Conservation (phyloP, 1,139 yeast genomes). For the Pichia sp. region DNA sequence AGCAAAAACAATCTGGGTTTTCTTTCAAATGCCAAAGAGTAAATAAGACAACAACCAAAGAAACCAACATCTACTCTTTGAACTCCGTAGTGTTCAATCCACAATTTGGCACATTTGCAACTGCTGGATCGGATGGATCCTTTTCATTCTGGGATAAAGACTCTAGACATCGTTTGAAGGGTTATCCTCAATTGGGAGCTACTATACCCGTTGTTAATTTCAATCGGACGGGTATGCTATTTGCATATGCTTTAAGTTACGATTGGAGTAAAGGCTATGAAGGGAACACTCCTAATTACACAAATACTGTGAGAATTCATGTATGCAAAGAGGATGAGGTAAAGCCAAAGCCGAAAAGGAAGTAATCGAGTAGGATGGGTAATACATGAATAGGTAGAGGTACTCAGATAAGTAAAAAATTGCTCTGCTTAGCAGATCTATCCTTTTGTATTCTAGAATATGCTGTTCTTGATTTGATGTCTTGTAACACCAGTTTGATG, state of each 20-base stretch:
- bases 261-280: constrained; percentile 93
- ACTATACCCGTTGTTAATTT: constrained; percentile 77
- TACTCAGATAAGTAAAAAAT: not conserved
- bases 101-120: constrained; percentile 80
- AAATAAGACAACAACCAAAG: constrained; percentile 43
- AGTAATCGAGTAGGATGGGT: constrained; percentile 13
- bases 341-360: constrained; percentile 54
- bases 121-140: constrained; percentile 94
- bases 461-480: not conserved
- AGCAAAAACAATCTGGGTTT: constrained; percentile 69
- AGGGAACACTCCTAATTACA: constrained; percentile 70
- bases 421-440: not conserved
- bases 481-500: not conserved
- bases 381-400: not conserved
- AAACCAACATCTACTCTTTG: constrained; percentile 65
- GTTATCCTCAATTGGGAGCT: constrained; percentile 67
- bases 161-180: constrained; percentile 80
- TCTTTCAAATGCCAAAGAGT: constrained; percentile 93
- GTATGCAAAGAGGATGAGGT: constrained; percentile 83
- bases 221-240: constrained; percentile 76
- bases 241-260: constrained; percentile 92
- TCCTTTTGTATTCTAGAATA: not conserved
- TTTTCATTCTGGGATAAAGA: constrained; percentile 97
- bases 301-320: constrained; percentile 75
- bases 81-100: constrained; percentile 88